Evolutionary conservation across 176 grass and related monocot genomes (phyloP), one percentile per base, ranked within the genome.

Genomic region (Echinochloa phyllopogon): DNA sequence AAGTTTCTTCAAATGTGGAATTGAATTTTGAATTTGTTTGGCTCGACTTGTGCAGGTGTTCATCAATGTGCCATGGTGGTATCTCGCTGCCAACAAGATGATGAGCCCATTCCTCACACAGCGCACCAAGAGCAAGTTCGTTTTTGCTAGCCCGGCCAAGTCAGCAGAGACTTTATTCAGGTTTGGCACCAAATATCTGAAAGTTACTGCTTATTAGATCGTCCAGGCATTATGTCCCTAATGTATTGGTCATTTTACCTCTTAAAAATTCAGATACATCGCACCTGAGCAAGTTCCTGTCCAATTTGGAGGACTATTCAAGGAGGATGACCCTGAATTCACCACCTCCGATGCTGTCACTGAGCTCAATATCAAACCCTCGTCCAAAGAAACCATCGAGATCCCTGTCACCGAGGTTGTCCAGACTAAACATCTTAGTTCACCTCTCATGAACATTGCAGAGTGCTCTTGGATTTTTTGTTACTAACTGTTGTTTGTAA

Each of bases 21-120:
- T 59, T 25, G 49, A 37, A 66, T 83, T 23, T 27, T 78, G 65
- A 78, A 21, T 68, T 50, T 60, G 33, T 7, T 43, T 79, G 78
- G 38, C 45, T 88, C 27, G 39, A 66, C 23, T 16, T 89, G 40
- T 63, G 41, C 85, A 95, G 96, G 86, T 98, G 53, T 98, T 98
- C 92, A 96, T 98, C 85, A 95, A 98, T 83, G 96, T 96, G 62
- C 93, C 96, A 25, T 98, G 96, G 96, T 98, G 96, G 93, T 95
- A 98, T 80, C 82, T 98, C 24, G 96, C 96, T 63, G 91, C 87
- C 29, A 95, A 95, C 80, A 83, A 89, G 60, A 94, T 98, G 93
- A 92, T 98, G 85, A 92, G 89, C 81, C 93, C 96, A 10, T 98
- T 98, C 90, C 87, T 98, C 39, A 95, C 96, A 18, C 93, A 92